These are phyloP conservation scores for Albizia julibrissin DNA, from an alignment of 306 rosid species.

Conservation along the genomic window DNA sequence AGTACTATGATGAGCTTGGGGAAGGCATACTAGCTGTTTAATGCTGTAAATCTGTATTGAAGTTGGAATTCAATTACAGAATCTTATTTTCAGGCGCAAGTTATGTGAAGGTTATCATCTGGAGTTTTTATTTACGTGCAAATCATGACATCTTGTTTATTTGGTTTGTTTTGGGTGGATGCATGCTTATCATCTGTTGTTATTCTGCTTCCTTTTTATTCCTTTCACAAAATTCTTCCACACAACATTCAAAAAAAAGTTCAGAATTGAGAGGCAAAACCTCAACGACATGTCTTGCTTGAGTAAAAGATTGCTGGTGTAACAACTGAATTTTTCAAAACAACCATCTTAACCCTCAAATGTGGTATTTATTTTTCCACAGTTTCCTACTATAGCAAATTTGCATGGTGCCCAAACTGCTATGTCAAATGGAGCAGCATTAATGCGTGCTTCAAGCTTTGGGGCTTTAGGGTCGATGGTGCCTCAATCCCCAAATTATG, in stretches of 20 bases:
- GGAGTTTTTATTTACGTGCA: not conserved
- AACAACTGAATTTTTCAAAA: not conserved
- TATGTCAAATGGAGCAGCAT: constrained; percentile 39
- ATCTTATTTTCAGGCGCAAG: not conserved
- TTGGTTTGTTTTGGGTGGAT: not conserved
- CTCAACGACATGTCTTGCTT: not conserved
- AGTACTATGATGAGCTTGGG: not conserved
- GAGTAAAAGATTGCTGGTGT: not conserved
- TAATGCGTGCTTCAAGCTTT: constrained; percentile 48
- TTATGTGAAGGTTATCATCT: not conserved
- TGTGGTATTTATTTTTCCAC: constrained; percentile 22
- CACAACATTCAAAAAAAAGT: not conserved
- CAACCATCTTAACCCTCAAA: constrained; percentile 8
- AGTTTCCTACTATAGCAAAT: constrained; percentile 52
- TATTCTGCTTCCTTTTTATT: not conserved
- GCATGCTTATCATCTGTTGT: not conserved
- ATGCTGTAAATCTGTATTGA: not conserved
- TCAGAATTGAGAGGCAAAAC: not conserved
- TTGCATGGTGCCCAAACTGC: constrained; percentile 40
- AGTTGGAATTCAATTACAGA: not conserved
- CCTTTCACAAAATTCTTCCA: not conserved
- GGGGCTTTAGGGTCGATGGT: constrained; percentile 41
- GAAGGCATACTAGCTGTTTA: not conserved
- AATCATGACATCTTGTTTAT: not conserved
- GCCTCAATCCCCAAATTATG: constrained; percentile 44